These are phyloP conservation scores for Peniophora sp. DNA, from an alignment of 1,284 basidiomycete species.

Conservation along the genomic window DNA sequence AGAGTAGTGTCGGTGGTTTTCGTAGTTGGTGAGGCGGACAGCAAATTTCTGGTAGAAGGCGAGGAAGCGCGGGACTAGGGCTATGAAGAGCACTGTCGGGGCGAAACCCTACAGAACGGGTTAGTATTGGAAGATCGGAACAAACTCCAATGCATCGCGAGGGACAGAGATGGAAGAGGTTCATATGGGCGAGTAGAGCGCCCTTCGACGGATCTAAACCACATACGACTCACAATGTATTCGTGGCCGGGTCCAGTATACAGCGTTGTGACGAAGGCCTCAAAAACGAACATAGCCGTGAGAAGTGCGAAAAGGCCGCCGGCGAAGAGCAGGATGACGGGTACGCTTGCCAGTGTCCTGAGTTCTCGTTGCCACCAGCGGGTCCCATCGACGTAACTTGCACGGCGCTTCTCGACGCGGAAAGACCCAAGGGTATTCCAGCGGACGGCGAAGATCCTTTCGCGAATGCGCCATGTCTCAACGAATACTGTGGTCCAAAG, in stretches of 20 bases:
- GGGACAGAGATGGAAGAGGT: background rate
- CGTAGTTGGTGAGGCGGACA: slow-evolving; percentile 74
- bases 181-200: too few relatives aligned
- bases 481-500: slow-evolving; percentile 83
- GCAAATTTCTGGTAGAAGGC: slow-evolving; percentile 70
- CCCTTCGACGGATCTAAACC: background rate
- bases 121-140: background rate
- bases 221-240: slow-evolving; percentile 50
- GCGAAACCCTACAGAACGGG: slow-evolving; percentile 48
- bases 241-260: slow-evolving; percentile 84
- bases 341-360: slow-evolving; percentile 68
- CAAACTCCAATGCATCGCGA: too few relatives aligned
- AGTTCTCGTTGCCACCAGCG: slow-evolving; percentile 75
- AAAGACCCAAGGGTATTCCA: slow-evolving; percentile 77
- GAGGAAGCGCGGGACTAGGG: slow-evolving; percentile 81
- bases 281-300: slow-evolving; percentile 78
- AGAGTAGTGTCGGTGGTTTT: slow-evolving; percentile 81
- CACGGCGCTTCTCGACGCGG: slow-evolving; percentile 69
- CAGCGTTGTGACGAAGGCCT: slow-evolving; percentile 79
- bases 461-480: slow-evolving; percentile 83
- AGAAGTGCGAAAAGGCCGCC: slow-evolving; percentile 62
- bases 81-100: slow-evolving; percentile 81
- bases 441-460: slow-evolving; percentile 70
- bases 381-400: slow-evolving; percentile 49
- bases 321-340: slow-evolving; percentile 75